Base-by-base conservation (phyloP, 2,329 filamentous ascomycete genomes). In the Aspergillus sp. region DNA sequence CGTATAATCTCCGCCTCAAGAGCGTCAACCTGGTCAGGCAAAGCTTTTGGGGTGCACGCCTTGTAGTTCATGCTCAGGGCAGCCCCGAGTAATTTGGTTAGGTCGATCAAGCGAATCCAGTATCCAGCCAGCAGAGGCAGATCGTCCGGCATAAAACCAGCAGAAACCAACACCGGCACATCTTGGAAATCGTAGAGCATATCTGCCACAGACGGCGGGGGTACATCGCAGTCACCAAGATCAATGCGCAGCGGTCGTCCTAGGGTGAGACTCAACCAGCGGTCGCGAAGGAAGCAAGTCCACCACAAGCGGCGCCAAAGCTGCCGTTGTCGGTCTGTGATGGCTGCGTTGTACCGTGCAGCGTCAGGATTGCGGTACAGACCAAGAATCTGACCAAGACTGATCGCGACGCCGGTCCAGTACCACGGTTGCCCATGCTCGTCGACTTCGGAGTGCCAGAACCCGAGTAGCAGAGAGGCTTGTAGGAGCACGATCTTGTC, bases 351-450 rank as follows among this genome's bases (percentile, higher is more conserved):
- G 19, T 51, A 63, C 23, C 50, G 57, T 9, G 60, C 54, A 4
- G 47, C 45, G 46, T 66, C 62, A 0, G 71, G 71, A 34, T 64
- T 66, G 54, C 76, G 76, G 64, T 82, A 79, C 0, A 82, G 69
- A 0, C 81, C 80, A 2, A 81, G 72, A 3, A 76, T 78, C 30
- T 82, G 80, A 17, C 75, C 77, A 3, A 82, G 71, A 30, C 71
- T 74, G 54, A 82, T 77, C 5, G 80, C 79, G 25, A 79, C 72
- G n/a, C 80, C 78, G 4, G 75, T 77, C 80, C 80, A 82, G 58
- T 81, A 78, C 80, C 79, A 82, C 0, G 80, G 75, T 9, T 79
- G 76, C 8, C 72, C 74, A 13, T 78, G 73, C 53, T 81, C 77
- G 52, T 81, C 76, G 0, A 75, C 69, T 43, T 79, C 75, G 0